These are phyloP conservation scores for Pleurozium schreberi DNA, from an alignment of 225 moss, liverwort and hornwort species.

Conservation along the genomic window DNA sequence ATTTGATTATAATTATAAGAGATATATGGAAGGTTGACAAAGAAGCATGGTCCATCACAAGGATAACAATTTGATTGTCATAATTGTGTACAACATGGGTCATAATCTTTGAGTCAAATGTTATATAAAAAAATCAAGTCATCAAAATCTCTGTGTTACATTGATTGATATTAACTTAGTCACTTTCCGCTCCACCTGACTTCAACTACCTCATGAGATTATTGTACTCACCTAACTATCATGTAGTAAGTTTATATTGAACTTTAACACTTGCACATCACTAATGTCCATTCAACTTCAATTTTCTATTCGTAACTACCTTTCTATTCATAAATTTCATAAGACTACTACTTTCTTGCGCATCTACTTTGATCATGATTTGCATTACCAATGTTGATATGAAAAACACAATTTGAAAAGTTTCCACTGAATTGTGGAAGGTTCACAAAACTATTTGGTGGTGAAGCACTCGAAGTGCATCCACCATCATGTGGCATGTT, in stretches of 20 bases:
- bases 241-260: background rate
- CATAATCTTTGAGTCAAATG: background rate
- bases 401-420: background rate
- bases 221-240: background rate
- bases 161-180: background rate
- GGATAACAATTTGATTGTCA: background rate
- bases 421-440: background rate
- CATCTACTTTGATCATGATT: background rate
- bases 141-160: background rate
- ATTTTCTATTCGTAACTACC: background rate
- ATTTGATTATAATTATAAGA: too few relatives aligned
- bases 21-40: too few relatives aligned
- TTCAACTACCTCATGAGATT: background rate
- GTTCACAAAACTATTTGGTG: background rate
- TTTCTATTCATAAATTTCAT: background rate
- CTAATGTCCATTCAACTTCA: background rate
- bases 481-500: background rate
- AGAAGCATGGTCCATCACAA: background rate
- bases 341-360: background rate
- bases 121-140: background rate
- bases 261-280: background rate
- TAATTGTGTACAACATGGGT: background rate
- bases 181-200: rapidly evolving
- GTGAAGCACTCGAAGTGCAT: background rate
- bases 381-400: background rate